These are phyloP conservation scores for Candida neerlandica DNA, from an alignment of 1,139 yeast genomes.

Conservation along the genomic window DNA sequence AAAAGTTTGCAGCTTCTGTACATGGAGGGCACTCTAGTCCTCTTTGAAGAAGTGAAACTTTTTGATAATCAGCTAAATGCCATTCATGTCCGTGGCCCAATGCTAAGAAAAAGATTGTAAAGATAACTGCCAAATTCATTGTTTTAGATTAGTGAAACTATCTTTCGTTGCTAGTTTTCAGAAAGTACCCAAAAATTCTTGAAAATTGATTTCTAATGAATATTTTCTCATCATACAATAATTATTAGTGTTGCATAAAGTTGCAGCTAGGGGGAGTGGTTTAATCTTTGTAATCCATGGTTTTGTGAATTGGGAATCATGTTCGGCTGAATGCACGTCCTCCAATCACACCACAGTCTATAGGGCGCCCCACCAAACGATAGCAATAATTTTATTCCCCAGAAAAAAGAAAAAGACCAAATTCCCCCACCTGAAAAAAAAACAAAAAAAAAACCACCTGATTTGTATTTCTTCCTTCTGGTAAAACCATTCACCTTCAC, in stretches of 20 bases:
- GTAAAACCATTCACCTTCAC: not conserved
- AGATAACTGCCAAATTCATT: too few species aligned
- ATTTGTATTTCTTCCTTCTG: not conserved
- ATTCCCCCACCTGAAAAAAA: conserved; percentile 53
- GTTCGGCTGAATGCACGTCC: not conserved
- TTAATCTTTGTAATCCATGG: too few species aligned
- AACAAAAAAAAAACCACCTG: conserved; percentile 2
- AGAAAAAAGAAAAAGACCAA: conserved; percentile 33
- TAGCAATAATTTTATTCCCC: not conserved
- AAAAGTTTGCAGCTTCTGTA: conserved; percentile 1
- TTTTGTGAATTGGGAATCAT: not conserved
- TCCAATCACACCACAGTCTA: not conserved
- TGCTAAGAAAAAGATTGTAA: too few species aligned
- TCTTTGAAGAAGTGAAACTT: not conserved
- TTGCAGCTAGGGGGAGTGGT: not conserved
- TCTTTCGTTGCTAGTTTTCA: too few species aligned
- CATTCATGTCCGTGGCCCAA: not conserved
- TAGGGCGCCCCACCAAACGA: not conserved
- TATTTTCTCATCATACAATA: not conserved
- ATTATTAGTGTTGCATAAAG: not conserved
- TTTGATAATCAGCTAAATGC: not conserved
- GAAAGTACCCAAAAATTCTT: not conserved
- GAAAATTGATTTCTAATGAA: not conserved
- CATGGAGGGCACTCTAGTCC: conserved; percentile 4
- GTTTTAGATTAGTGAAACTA: too few species aligned